Conservation (phyloP, 176 grass and related monocot genomes). For the Melocanna baccifera region DNA sequence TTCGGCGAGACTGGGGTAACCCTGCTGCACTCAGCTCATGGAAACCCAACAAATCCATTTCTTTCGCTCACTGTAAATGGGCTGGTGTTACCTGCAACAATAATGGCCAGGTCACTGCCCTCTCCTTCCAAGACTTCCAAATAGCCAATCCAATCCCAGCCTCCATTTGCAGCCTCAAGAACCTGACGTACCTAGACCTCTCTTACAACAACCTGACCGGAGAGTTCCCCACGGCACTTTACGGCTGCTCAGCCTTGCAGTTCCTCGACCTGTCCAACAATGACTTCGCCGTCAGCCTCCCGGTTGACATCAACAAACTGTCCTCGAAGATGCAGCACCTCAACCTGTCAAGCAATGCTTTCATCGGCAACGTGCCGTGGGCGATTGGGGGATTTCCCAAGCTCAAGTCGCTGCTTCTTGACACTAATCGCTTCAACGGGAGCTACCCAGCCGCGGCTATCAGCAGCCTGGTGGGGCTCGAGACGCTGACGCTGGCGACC, state of each 20-base stretch:
- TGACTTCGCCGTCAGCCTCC: slow-evolving; percentile 17
- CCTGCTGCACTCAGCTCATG: slow-evolving; percentile 38
- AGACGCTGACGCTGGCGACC: slow-evolving; percentile 12
- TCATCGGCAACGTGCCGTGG: slow-evolving; percentile 28
- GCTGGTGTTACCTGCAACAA: slow-evolving; percentile 20
- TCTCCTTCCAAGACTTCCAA: not conserved
- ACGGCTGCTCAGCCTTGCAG: slow-evolving; percentile 20
- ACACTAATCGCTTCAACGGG: slow-evolving; percentile 32
- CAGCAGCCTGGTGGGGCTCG: not conserved
- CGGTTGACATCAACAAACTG: slow-evolving; percentile 7
- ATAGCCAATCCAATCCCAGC: slow-evolving; percentile 4
- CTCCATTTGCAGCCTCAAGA: slow-evolving; percentile 34
- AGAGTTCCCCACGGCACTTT: slow-evolving; percentile 26
- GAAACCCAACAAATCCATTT: not conserved
- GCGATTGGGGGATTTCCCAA: slow-evolving; percentile 8
- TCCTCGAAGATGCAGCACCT: slow-evolving; percentile 16
- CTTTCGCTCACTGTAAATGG: slow-evolving; percentile 17
- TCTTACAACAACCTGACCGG: slow-evolving; percentile 33
- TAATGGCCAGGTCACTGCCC: not conserved
- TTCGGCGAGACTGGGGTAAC: slow-evolving; percentile 41
- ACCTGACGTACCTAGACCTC: slow-evolving; percentile 37
- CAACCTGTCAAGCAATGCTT: slow-evolving; percentile 38
- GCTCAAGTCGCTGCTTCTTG: slow-evolving; percentile 18
- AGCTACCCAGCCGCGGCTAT: slow-evolving; percentile 24
- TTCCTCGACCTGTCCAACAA: slow-evolving; percentile 45